Percentiles rank a stretch among this genome's conserved stretches.
Conservation (phyloP, 805 yeast genomes). For the Starmerella tilneyi region DNA sequence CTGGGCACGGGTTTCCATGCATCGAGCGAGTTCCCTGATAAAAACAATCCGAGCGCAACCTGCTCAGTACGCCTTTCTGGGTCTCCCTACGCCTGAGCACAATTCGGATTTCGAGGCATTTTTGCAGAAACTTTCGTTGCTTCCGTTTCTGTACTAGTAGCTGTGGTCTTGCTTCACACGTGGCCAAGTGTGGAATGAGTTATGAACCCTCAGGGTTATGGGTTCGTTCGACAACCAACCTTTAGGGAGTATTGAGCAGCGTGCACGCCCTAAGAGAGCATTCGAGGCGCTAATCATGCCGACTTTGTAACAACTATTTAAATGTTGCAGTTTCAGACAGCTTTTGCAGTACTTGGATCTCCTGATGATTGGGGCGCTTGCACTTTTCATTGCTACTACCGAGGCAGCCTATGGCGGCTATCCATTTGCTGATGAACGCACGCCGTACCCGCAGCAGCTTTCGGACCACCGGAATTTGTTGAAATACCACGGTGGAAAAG, state of each 20-base stretch:
- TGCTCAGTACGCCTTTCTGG: too few relatives aligned
- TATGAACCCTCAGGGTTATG: slow-evolving; percentile 6
- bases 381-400: neutral
- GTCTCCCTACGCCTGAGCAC: too few relatives aligned
- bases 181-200: slow-evolving; percentile 1
- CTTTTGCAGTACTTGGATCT: too few relatives aligned
- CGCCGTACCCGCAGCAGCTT: slow-evolving; percentile 26
- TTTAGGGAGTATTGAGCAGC: neutral
- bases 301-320: too few relatives aligned
- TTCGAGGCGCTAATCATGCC: too few relatives aligned
- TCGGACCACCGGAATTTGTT: slow-evolving; percentile 34
- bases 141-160: too few relatives aligned
- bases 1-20: too few relatives aligned
- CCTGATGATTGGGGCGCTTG: neutral
- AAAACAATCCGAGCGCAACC: too few relatives aligned
- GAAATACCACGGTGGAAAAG: slow-evolving; percentile 20
- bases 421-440: slow-evolving; percentile 13
- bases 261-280: neutral
- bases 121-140: too few relatives aligned
- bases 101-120: too few relatives aligned
- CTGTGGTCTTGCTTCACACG: neutral
- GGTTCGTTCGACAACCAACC: neutral
- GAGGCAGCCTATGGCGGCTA: slow-evolving; percentile 6
- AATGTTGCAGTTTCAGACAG: too few relatives aligned
- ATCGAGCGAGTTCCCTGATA: too few relatives aligned